Percentiles rank a stretch among this genome's conserved stretches.
Evolutionary conservation across 2,329 filamentous ascomycete genomes (phyloP).

Genomic region (Cladosporium velox): DNA sequence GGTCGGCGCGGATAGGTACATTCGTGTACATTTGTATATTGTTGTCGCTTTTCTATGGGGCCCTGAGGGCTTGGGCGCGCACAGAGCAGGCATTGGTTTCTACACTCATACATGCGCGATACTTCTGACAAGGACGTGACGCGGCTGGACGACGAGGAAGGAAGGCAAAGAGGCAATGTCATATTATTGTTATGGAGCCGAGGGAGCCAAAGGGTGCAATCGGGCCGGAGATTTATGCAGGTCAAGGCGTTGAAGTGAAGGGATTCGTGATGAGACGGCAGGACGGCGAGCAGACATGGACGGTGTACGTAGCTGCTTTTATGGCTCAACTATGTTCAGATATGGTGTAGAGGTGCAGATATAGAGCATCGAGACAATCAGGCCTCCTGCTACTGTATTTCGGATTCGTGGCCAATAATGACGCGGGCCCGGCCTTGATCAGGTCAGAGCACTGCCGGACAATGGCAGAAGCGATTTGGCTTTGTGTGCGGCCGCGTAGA

Average conservation of each 20-base stretch:
- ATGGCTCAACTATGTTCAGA: no score
- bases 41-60: neutral
- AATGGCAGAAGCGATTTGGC: neutral
- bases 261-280: neutral
- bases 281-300: neutral
- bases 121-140: conserved; percentile 10
- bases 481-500: neutral
- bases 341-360: neutral
- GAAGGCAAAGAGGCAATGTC: conserved; percentile 11
- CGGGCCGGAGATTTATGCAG: conserved; percentile 18
- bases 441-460: neutral
- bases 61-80: neutral
- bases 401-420: neutral
- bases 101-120: neutral
- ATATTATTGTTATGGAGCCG: neutral
- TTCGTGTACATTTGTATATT: neutral
- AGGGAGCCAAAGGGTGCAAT: neutral
- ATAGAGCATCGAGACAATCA: neutral
- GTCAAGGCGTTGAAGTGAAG: conserved; percentile 7
- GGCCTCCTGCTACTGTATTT: neutral
- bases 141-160: conserved; percentile 13
- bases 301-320: neutral
- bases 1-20: neutral
- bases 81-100: conserved; percentile 6
- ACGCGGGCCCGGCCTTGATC: neutral